Percentiles rank a stretch among this genome's conserved stretches.
Evolutionary conservation across 129 eudicot genomes (phyloP).

Genomic region (Erigeron canadensis): DNA sequence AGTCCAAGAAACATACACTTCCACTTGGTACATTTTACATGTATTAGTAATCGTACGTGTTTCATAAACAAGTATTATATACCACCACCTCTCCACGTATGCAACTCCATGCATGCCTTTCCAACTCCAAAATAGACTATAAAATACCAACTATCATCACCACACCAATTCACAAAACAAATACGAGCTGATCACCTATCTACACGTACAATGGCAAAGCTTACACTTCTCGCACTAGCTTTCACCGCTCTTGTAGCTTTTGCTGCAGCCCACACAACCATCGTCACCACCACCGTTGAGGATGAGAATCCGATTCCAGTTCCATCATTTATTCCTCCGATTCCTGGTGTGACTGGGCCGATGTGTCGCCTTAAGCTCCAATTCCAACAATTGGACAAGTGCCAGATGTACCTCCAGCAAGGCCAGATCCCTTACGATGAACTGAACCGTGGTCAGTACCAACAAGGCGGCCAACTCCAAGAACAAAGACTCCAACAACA

Average conservation of each 20-base stretch:
- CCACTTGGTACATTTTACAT: not conserved
- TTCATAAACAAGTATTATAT: not conserved
- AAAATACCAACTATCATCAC: conserved; percentile 19
- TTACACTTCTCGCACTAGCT: conserved; percentile 12
- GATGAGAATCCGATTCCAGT: conserved; percentile 11
- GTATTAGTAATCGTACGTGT: conserved; percentile 29
- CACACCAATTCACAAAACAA: conserved; percentile 5
- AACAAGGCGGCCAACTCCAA: not conserved
- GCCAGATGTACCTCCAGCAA: conserved; percentile 26
- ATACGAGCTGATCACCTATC: not conserved
- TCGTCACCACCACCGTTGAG: conserved; percentile 21
- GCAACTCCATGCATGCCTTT: not conserved
- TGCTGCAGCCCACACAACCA: conserved; percentile 27
- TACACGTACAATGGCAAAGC: conserved; percentile 19
- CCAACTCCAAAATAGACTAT: conserved; percentile 7
- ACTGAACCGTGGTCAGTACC: not conserved
- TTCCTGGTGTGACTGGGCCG: too few species aligned
- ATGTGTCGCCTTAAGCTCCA: not conserved
- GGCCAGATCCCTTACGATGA: not conserved
- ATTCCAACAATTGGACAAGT: conserved; percentile 18
- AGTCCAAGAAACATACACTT: not conserved
- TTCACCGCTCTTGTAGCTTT: conserved; percentile 25
- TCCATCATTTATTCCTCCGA: not conserved
- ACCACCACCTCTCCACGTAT: conserved; percentile 25
- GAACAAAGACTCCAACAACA: not conserved